Conservation (phyloP, 169 alveolate genomes). For the Babesia gibsoni region DNA sequence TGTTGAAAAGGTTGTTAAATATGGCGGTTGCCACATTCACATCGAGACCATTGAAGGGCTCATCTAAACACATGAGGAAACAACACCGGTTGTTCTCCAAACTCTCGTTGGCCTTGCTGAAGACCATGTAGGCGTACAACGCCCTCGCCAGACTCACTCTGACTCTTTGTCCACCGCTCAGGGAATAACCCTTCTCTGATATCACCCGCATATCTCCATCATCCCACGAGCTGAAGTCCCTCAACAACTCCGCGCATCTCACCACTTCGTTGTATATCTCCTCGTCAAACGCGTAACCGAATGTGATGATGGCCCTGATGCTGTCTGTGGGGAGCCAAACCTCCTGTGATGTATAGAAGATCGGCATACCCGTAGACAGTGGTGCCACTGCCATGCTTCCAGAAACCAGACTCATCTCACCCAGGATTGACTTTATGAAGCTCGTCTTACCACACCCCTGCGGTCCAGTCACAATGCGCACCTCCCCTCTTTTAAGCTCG, state of each 20-base stretch:
- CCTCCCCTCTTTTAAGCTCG: constrained; percentile 1
- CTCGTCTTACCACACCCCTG: constrained; percentile 33
- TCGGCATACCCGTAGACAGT: constrained; percentile 33
- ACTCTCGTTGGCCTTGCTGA: constrained; percentile 30
- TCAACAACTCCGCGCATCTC: not conserved
- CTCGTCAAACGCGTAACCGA: constrained; percentile 9
- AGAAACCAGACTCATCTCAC: constrained; percentile 28
- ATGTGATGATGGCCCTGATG: constrained; percentile 16
- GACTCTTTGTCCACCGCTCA: constrained; percentile 89
- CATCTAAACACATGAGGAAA: constrained; percentile 64
- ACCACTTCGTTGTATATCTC: constrained; percentile 9
- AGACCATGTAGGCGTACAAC: constrained; percentile 67
- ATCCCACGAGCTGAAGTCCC: constrained; percentile 15
- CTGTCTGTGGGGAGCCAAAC: constrained; percentile 29
- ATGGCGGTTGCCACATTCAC: constrained; percentile 38
- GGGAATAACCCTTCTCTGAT: constrained; percentile 13
- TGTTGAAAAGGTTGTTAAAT: constrained; percentile 47
- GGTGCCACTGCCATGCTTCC: constrained; percentile 52
- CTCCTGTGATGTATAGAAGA: constrained; percentile 25
- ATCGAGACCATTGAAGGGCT: constrained; percentile 54
- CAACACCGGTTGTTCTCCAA: constrained; percentile 11
- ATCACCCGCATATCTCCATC: constrained; percentile 19
- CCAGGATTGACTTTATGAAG: constrained; percentile 24
- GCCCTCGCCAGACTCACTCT: constrained; percentile 89
- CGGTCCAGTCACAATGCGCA: constrained; percentile 13